A percentile compares a stretch with the other conserved stretches of the same genome.
Conservation (phyloP, 176 grass and related monocot genomes). For the Oryza longistaminata region DNA sequence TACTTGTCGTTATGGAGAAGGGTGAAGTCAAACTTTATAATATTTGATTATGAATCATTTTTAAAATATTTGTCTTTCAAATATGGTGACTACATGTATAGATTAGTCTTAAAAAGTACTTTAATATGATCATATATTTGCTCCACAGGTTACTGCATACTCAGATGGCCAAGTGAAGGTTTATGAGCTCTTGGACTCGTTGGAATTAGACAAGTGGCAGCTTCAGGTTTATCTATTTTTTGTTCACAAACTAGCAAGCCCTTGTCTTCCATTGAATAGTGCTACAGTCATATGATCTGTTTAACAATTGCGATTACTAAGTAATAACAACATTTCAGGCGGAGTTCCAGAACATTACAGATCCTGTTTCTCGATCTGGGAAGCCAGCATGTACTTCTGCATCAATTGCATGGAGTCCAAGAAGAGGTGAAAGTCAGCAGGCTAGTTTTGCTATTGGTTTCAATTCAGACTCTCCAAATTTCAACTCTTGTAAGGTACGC, state of each 20-base stretch:
- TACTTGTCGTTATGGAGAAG: no score
- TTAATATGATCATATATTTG: no score
- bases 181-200: slow-evolving; percentile 73
- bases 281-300: slow-evolving; percentile 7
- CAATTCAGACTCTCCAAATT: slow-evolving; percentile 75
- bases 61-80: no score
- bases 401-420: slow-evolving; percentile 83
- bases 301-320: slow-evolving; percentile 11
- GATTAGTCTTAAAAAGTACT: no score
- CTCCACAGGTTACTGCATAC: no score
- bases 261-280: slow-evolving; percentile 1
- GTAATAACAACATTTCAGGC: slow-evolving; percentile 54
- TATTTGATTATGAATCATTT: no score
- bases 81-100: no score
- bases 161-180: slow-evolving; percentile 96
- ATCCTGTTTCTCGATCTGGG: slow-evolving; percentile 72
- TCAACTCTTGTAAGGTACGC: slow-evolving; percentile 87
- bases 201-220: slow-evolving; percentile 96
- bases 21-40: no score
- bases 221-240: slow-evolving; percentile 77
- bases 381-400: slow-evolving; percentile 65
- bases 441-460: slow-evolving; percentile 95
- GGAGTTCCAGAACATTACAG: slow-evolving; percentile 80
- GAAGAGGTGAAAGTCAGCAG: slow-evolving; percentile 52
- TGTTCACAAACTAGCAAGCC: neutral